phyloP scores from a whole-genome alignment of 441 rosid species.

The Gossypium aridum region DNA sequence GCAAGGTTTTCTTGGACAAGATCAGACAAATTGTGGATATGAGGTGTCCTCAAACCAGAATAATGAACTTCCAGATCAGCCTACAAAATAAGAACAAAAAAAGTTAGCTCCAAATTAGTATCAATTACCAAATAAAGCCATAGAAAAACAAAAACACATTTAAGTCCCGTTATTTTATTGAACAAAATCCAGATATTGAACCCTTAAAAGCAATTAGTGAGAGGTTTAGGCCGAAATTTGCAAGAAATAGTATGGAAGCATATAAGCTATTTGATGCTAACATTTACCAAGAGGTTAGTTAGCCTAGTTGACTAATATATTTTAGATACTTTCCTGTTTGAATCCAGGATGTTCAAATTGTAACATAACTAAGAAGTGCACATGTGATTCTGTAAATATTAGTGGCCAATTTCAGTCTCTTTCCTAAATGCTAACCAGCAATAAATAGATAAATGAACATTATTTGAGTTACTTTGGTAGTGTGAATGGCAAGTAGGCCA shows the following conservation, averaged over 20 bases:
- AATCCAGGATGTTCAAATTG: background rate
- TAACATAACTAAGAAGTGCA: background rate
- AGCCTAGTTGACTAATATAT: background rate
- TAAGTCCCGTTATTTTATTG: background rate
- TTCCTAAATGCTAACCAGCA: conserved; percentile 6
- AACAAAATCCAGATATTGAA: background rate
- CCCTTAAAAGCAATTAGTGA: background rate
- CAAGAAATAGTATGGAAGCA: background rate
- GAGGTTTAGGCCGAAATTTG: background rate
- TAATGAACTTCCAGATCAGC: conserved; percentile 70
- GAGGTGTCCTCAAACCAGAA: conserved; percentile 92
- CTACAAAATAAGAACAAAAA: conserved; percentile 33
- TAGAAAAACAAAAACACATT: background rate
- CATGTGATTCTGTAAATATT: background rate
- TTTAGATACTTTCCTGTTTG: background rate
- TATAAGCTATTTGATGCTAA: background rate
- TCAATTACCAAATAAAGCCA: background rate
- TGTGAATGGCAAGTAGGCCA: conserved; percentile 5
- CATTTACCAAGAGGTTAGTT: background rate
- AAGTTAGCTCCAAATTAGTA: conserved; percentile 20
- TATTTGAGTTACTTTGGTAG: background rate
- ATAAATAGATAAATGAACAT: background rate
- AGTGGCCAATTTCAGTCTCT: background rate
- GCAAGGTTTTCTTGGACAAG: conserved; percentile 74
- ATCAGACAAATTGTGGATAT: conserved; percentile 89